Evolutionary conservation across 2,329 filamentous ascomycete species (phyloP), one percentile per base, ranked within the genome.

Genomic region (Claviceps digitariae): DNA sequence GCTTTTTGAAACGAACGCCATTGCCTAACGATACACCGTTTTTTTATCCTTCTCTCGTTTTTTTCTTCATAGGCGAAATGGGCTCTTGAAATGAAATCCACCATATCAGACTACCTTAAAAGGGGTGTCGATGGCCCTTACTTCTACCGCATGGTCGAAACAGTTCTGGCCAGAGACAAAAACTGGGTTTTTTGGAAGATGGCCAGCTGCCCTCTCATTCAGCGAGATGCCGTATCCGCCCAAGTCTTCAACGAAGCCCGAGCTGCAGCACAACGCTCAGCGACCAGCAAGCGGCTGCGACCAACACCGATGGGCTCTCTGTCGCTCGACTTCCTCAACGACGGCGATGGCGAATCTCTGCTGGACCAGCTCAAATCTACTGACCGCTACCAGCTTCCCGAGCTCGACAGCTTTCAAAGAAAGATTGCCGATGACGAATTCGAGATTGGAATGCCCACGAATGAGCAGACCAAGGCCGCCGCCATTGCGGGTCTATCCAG

Each of bases 111-210:
- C 55, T 95, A 96, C 67, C 78, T 98, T 54, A 86, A 86, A 64
- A 78, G 84, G 61, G 87, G 87, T 21, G 72, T 76, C 44, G 90
- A 95, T 63, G 93, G 93, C 31, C 87, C 88, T 58, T 95, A 95
- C 68, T 98, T 97, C 68, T 86, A 90, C 69, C 85, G 93, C 41
- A 95, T 97, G 81, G 90, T 98, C 34, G 91, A 97, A 66, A 97
- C 90, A 13, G 91, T 98, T 34, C 79, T 98, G 31, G 88, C 89
- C 25, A 80, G 93, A 57, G 93, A 99, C 68, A 97, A 96, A 73
- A 96, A 97, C 65, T 98, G 94, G 94, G 90, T 94, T 46, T 85
- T 90, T 57, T 99, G 93, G 93, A 99, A 99, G 71, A 84, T 91
- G 56, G 90, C 96, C 66, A 88, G 84, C 59, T 98, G 93, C 66